Evolutionary conservation across 2,329 filamentous ascomycete species (phyloP), one percentile per base, ranked within the genome.

Genomic region (Akanthomyces dipterigenus): DNA sequence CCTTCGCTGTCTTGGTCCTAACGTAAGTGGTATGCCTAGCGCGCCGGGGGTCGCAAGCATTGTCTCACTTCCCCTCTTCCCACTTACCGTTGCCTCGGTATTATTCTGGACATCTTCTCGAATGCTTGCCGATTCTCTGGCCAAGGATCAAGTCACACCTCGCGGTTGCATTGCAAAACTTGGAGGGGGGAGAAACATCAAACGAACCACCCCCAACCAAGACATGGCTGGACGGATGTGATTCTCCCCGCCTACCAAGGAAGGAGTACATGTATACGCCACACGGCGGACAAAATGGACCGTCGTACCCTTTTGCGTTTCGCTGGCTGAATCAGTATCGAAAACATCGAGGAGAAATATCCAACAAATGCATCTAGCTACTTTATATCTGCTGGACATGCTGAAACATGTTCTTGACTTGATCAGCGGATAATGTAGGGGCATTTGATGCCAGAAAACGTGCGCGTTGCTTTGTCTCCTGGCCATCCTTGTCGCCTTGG

Each of bases 41-140:
- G 55, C 24, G 14, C 11, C 18, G 3, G 24, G 12, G 45, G n/a
- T n/a, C 18, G 34, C 22, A 24, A 42, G 18, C 18, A 12, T 18
- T 46, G 54, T 45, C 56, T 51, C 46, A 43, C 48, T 45, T n/a
- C 56, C 56, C 56, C 56, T 59, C 46, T 51, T 24, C 18, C 14
- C 36, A 43, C 14, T 34, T 34, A n/a, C 34, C 22, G 14, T 57
- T 43, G 36, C 56, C 56, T 51, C 46, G 46, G 36, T 51, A 51
- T 36, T 51, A 3, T 34, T 28, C 11, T 5, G 2, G 14, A 9
- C 5, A 14, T 14, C 46, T 7, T 59, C 34, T 34, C 9, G 12
- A 43, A 28, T 2, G 22, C 7, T 36, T 59, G 46, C 56, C 46
- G 56, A 18, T 38, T 28, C 20, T 24, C n/a, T 14, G 46, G 8